These are phyloP conservation scores for Cinnamomum chago DNA, from an alignment of 164 flowering plant genomes.

Conservation along the genomic window DNA sequence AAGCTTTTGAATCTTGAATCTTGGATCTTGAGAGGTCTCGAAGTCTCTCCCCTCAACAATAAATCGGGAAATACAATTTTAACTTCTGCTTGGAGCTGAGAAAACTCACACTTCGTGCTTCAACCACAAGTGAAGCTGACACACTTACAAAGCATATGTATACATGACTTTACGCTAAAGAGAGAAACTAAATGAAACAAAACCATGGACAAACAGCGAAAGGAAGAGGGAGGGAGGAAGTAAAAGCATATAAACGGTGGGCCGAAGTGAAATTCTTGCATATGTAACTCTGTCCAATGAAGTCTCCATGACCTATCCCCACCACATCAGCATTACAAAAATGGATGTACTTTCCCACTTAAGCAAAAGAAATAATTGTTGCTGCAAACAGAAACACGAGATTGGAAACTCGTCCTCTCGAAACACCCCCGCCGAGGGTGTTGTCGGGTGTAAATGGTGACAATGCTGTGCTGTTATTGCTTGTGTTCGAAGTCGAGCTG, in stretches of 20 bases:
- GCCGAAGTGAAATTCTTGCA: conserved; percentile 1
- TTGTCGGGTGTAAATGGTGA: conserved; percentile 41
- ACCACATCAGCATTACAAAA: conserved; percentile 10
- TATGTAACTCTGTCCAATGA: background rate
- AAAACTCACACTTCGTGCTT: background rate
- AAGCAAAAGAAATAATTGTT: conserved; percentile 14
- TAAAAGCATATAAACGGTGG: background rate
- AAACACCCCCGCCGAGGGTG: conserved; percentile 21
- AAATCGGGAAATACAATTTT: background rate
- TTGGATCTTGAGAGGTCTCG: background rate
- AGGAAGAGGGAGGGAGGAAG: background rate
- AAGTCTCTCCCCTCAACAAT: background rate
- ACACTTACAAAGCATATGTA: background rate
- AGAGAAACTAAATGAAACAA: background rate
- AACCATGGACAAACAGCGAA: background rate
- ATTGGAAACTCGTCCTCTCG: conserved; percentile 19
- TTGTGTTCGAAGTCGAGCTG: conserved; percentile 38
- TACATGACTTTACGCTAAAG: background rate
- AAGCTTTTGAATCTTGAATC: background rate
- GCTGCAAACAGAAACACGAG: conserved; percentile 14
- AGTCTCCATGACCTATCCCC: background rate
- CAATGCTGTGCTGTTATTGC: conserved; percentile 22
- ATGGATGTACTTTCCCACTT: conserved; percentile 1
- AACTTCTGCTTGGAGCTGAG: background rate
- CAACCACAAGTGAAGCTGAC: conserved; percentile 6